phyloP scores from a whole-genome alignment of 2,329 filamentous ascomycete species.

The Ascosphaera aggregata region DNA sequence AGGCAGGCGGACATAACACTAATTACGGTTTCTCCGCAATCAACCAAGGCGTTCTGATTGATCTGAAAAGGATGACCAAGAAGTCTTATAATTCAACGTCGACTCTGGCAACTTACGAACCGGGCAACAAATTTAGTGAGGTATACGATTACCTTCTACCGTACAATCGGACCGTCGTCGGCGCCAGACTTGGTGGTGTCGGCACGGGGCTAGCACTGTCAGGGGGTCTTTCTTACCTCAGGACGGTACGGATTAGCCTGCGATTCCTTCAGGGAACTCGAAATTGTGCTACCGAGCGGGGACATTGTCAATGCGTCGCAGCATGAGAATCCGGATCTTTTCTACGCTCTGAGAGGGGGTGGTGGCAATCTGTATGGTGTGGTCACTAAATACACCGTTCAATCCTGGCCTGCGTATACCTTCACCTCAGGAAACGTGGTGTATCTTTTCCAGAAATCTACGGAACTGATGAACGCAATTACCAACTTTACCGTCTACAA shows the following conservation, averaged over 20 bases:
- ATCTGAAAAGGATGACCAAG: constrained; percentile 21
- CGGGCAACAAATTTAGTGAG: constrained; percentile 15
- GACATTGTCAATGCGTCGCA: constrained; percentile 20
- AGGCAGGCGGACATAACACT: constrained; percentile 26
- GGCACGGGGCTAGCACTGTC: constrained; percentile 25
- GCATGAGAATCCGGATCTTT: constrained; percentile 18
- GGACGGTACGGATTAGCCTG: constrained; percentile 26
- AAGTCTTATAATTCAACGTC: constrained; percentile 14
- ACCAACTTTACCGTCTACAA: constrained; percentile 23
- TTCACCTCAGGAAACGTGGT: constrained; percentile 17
- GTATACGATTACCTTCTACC: constrained; percentile 12
- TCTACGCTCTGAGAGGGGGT: constrained; percentile 19
- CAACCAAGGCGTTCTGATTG: constrained; percentile 20
- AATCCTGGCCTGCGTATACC: constrained; percentile 6
- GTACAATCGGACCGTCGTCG: constrained; percentile 15
- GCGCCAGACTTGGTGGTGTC: constrained; percentile 25
- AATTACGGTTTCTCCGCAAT: constrained; percentile 25
- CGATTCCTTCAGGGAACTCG: constrained; percentile 23
- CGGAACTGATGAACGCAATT: constrained; percentile 12
- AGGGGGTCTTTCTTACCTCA: constrained; percentile 13
- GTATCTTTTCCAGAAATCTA: constrained; percentile 15
- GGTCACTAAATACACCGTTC: constrained; percentile 17
- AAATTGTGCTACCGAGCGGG: constrained; percentile 25
- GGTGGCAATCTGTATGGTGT: constrained; percentile 22
- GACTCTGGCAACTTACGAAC: constrained; percentile 17